Percentiles rank a stretch among this genome's conserved stretches.
These are phyloP conservation scores for Neurospora sp. DNA, from an alignment of 2,329 filamentous ascomycete species.

Conservation along the genomic window DNA sequence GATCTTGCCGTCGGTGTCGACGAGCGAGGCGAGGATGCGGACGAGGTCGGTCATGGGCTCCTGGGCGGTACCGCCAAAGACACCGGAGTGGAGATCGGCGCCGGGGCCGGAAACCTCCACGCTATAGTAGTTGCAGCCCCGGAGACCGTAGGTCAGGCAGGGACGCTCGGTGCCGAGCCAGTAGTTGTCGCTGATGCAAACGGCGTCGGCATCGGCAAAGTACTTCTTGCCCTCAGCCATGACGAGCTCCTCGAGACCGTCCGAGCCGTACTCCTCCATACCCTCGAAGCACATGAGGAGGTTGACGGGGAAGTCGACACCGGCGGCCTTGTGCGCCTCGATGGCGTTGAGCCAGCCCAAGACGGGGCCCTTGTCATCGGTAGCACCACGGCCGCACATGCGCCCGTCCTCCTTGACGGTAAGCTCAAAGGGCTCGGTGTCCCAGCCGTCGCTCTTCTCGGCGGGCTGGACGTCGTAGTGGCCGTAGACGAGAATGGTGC, in stretches of 20 bases:
- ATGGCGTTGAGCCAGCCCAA: slow-evolving; percentile 97
- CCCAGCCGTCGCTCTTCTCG: slow-evolving; percentile 87
- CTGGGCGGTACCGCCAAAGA: slow-evolving; percentile 92
- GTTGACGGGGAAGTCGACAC: slow-evolving; percentile 92
- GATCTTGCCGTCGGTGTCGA: slow-evolving; percentile 87
- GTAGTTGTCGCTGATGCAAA: slow-evolving; percentile 99
- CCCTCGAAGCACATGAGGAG: slow-evolving; percentile 99
- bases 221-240: slow-evolving; percentile 81
- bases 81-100: slow-evolving; percentile 90
- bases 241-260: slow-evolving; percentile 93
- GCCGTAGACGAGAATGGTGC: slow-evolving; percentile 91
- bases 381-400: slow-evolving; percentile 93
- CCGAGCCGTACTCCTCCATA: slow-evolving; percentile 98
- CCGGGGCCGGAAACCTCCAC: slow-evolving; percentile 83
- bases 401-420: slow-evolving; percentile 80
- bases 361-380: slow-evolving; percentile 96
- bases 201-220: slow-evolving; percentile 91
- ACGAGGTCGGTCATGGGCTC: slow-evolving; percentile 98
- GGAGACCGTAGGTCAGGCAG: slow-evolving; percentile 91
- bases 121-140: slow-evolving; percentile 96
- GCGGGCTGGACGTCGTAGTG: slow-evolving; percentile 99
- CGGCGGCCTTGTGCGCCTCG: slow-evolving; percentile 91
- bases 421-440: slow-evolving; percentile 85
- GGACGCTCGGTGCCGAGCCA: slow-evolving; percentile 99
- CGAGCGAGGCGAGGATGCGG: slow-evolving; percentile 69